A percentile compares a stretch with the other conserved stretches of the same genome.
phyloP scores from a whole-genome alignment of 2,329 filamentous ascomycete genomes.

The Trichoderma polysporum region DNA sequence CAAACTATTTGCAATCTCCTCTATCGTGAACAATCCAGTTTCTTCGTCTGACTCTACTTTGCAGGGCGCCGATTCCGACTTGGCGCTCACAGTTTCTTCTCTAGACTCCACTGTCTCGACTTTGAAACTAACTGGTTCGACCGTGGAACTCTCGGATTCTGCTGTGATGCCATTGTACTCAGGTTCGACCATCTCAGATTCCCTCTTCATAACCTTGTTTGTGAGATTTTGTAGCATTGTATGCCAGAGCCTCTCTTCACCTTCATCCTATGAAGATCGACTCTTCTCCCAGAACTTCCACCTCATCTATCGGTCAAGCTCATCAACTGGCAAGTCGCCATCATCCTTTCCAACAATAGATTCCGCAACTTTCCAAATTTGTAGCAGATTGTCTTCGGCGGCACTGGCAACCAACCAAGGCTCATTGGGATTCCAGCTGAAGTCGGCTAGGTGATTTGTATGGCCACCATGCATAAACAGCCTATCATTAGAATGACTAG shows the following conservation, averaged over 20 bases:
- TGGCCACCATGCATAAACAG: constrained; percentile 99
- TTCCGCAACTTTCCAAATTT: constrained; percentile 88
- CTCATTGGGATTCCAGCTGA: constrained; percentile 96
- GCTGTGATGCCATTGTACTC: background rate
- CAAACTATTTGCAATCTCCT: background rate
- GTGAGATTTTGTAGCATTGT: constrained; percentile 22
- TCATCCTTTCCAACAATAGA: constrained; percentile 77
- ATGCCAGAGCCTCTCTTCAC: constrained; percentile 26
- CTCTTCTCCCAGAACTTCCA: constrained; percentile 35
- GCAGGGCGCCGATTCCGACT: background rate
- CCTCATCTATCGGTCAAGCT: constrained; percentile 63
- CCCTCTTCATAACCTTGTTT: constrained; percentile 17
- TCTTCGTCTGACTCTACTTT: background rate
- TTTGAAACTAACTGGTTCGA: background rate
- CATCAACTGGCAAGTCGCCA: constrained; percentile 72
- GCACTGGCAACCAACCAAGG: constrained; percentile 96
- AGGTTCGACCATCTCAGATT: background rate
- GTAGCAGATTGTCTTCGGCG: constrained; percentile 93
- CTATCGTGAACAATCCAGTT: background rate
- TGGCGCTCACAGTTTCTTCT: background rate
- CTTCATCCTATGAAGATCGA: constrained; percentile 35
- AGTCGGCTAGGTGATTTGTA: constrained; percentile 94
- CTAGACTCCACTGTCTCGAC: background rate
- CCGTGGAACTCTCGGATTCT: background rate
- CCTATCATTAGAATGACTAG: constrained; percentile 41